phyloP scores from a whole-genome alignment of 2,329 filamentous ascomycete species.

The Alternaria longipes region DNA sequence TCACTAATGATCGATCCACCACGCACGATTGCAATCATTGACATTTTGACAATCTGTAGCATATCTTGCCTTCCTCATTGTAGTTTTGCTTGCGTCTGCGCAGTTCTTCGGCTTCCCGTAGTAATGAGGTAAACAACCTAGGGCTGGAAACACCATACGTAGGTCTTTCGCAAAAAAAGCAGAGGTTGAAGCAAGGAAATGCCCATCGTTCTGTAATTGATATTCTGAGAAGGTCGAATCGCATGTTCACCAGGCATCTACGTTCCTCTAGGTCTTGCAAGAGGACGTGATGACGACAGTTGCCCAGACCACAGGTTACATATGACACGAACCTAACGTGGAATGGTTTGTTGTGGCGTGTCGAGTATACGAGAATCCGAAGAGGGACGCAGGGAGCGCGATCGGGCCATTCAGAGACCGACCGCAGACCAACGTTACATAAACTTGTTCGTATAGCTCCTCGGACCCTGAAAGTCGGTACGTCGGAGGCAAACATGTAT shows the following conservation, averaged over 20 bases:
- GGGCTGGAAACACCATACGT: background rate
- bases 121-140: background rate
- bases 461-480: background rate
- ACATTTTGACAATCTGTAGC: background rate
- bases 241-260: background rate
- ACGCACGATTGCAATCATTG: background rate
- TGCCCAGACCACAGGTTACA: background rate
- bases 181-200: background rate
- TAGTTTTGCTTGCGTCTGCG: background rate
- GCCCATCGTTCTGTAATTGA: background rate
- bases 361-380: conserved; percentile 6
- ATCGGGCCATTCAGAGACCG: conserved; percentile 4
- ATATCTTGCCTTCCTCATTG: background rate
- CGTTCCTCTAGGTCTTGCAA: background rate
- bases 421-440: background rate
- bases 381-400: background rate
- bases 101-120: no score
- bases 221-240: background rate
- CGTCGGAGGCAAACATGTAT: background rate
- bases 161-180: background rate
- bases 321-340: background rate
- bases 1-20: background rate
- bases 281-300: background rate
- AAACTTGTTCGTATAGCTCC: background rate
- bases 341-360: background rate